A percentile compares a stretch with the other conserved stretches of the same genome.
Conservation (phyloP, 768 basidiomycete species). For the Xerocomellus chrysenteron region DNA sequence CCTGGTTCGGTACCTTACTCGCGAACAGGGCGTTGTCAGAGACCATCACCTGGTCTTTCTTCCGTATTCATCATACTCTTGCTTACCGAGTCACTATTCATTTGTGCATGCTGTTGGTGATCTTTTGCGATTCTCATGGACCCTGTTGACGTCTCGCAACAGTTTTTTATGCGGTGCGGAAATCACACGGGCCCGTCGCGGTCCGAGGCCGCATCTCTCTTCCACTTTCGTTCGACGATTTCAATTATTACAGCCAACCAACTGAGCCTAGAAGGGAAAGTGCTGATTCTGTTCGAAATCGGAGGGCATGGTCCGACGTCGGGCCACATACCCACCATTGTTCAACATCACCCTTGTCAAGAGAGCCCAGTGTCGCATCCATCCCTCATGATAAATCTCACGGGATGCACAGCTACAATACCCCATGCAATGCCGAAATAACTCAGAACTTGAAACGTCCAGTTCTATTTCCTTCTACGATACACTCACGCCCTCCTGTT, state of each 20-base stretch:
- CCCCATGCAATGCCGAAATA: not conserved
- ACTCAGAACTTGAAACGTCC: not conserved
- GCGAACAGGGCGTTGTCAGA: constrained; percentile 47
- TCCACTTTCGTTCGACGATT: constrained; percentile 44
- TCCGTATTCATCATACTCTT: constrained; percentile 48
- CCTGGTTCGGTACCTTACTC: not conserved
- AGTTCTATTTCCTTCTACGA: constrained; percentile 5
- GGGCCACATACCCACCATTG: not conserved
- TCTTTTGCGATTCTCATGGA: not conserved
- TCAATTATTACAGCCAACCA: constrained; percentile 18
- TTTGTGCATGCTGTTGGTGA: constrained; percentile 58
- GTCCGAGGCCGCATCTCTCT: constrained; percentile 58
- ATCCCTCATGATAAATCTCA: not conserved
- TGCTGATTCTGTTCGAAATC: constrained; percentile 13
- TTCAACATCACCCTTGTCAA: not conserved
- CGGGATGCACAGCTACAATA: not conserved
- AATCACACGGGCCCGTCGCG: constrained; percentile 47
- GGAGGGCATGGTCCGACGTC: constrained; percentile 48
- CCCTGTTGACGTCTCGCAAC: constrained; percentile 8
- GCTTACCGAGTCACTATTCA: constrained; percentile 54
- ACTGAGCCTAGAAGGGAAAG: constrained; percentile 4
- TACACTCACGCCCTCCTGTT: not conserved
- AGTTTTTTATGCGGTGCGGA: constrained; percentile 60
- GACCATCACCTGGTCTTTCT: constrained; percentile 33
- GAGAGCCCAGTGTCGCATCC: constrained; percentile 6